These are phyloP conservation scores for Suillus cothurnatus DNA, from an alignment of 768 basidiomycete genomes.

Conservation along the genomic window DNA sequence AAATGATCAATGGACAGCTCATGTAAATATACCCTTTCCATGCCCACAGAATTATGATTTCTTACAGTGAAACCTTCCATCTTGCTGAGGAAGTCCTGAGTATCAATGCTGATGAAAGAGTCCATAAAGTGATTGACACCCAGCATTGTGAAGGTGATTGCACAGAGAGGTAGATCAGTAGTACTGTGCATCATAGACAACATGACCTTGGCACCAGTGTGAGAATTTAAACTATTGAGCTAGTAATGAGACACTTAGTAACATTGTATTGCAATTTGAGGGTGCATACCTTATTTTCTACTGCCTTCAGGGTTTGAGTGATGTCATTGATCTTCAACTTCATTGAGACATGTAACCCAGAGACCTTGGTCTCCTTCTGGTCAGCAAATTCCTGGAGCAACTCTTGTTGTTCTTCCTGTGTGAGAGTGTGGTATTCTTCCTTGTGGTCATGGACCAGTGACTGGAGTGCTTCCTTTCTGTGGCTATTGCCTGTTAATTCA, in stretches of 20 bases:
- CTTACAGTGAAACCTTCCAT: constrained; percentile 13
- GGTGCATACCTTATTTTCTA: constrained; percentile 12
- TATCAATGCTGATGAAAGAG: constrained; percentile 1
- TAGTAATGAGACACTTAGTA: neutral
- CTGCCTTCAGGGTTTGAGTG: constrained; percentile 9
- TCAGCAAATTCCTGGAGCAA: neutral
- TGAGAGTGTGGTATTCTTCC: neutral
- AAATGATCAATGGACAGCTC: too few species aligned
- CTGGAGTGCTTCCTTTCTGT: neutral
- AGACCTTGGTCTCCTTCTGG: neutral
- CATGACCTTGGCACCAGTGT: neutral
- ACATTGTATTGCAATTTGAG: neutral
- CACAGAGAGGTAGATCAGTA: neutral
- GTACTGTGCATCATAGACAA: neutral
- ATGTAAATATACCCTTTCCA: too few species aligned
- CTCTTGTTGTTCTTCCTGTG: neutral
- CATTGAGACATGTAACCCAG: neutral
- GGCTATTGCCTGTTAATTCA: neutral
- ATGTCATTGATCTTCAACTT: constrained; percentile 15
- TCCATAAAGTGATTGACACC: constrained; percentile 1
- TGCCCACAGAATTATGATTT: too few species aligned
- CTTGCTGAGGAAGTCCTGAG: constrained; percentile 11
- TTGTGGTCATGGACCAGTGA: neutral
- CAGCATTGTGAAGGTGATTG: neutral
- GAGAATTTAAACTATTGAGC: constrained; percentile 2